Evolutionary conservation across 306 rosid genomes (phyloP), one percentile per base, ranked within the genome.

Genomic region (Cicer arietinum): DNA sequence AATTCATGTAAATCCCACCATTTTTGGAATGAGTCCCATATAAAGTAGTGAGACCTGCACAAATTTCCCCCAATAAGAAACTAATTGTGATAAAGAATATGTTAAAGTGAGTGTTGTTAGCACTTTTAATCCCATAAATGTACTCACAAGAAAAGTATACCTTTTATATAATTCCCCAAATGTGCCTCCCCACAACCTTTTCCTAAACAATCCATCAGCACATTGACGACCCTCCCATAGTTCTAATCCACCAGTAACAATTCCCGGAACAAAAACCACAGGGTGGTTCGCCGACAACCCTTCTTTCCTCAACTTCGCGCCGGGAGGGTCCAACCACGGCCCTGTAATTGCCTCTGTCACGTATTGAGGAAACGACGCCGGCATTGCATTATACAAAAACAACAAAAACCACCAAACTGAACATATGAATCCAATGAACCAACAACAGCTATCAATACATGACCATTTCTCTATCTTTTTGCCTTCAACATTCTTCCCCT

Each of bases 191-290:
- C 96, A 91, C 52, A 91, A 60, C 65, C 94, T 83, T 87, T 86
- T 89, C 86, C 96, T 77, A 72, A 91, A 91, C 86, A 91, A 77
- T 10, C 92, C 96, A 14, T 91, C 96, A 0, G 94, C 87, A 76
- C 96, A 91, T 40, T 71, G 83, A 67, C 88, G 94, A 12, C 96
- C 96, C 77, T 91, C 92, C 96, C 96, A 91, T 48, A 91, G 77
- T 71, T 91, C 96, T 39, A 91, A 81, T 10, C 96, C 96, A 1
- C 89, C 96, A 18, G 96, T 91, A 25, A 91, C 96, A 47, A 91
- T 91, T 6, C 96, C 96, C 9, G 96, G 96, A 57, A 91, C 96
- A 12, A 91, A 91, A 43, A 91, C 90, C 75, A 91, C 96, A 10
- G 96, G 96, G 52, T 91, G 96, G 46, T 82, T 87, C 74, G 58